These are phyloP conservation scores for Hypoxylon sp. DNA, from an alignment of 2,329 filamentous ascomycete genomes.

Conservation along the genomic window DNA sequence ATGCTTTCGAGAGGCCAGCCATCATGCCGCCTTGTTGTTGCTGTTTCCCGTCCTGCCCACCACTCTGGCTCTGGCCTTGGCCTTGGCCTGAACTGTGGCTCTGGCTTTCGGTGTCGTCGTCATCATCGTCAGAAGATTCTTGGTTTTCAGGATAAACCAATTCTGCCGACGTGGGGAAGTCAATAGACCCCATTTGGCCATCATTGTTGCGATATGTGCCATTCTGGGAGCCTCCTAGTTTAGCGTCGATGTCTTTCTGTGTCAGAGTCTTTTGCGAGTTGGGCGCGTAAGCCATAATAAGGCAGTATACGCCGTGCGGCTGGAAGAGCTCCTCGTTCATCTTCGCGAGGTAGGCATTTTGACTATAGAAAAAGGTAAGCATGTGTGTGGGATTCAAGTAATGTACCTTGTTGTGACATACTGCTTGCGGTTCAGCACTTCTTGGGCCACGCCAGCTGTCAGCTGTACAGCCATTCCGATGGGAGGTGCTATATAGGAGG, in stretches of 20 bases:
- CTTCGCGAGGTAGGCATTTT: conserved; percentile 45
- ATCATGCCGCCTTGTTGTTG: conserved; percentile 20
- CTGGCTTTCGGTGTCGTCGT: conserved; percentile 6
- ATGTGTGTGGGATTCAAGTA: background rate
- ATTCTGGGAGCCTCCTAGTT: background rate
- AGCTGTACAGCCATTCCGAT: conserved; percentile 27
- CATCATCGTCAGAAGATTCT: conserved; percentile 13
- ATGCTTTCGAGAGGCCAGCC: conserved; percentile 18
- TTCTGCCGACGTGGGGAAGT: conserved; percentile 44
- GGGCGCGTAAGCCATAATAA: conserved; percentile 46
- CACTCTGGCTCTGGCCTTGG: background rate
- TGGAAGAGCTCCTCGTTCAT: conserved; percentile 50
- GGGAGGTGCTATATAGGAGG: conserved; percentile 22
- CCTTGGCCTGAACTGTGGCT: background rate
- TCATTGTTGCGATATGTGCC: conserved; percentile 36
- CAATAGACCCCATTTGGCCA: conserved; percentile 37
- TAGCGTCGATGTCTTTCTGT: conserved; percentile 30
- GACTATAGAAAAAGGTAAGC: conserved; percentile 15
- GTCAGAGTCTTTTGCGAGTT: conserved; percentile 20
- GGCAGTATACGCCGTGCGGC: conserved; percentile 47
- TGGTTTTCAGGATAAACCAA: conserved; percentile 41
- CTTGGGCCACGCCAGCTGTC: conserved; percentile 29
- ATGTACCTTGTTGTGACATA: conserved; percentile 10
- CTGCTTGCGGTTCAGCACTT: conserved; percentile 33
- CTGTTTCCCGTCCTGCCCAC: background rate